Evolutionary conservation across 371 early-diverging fungal species (phyloP), one percentile per base, ranked within the genome.

Genomic region (Mucor saturninus): DNA sequence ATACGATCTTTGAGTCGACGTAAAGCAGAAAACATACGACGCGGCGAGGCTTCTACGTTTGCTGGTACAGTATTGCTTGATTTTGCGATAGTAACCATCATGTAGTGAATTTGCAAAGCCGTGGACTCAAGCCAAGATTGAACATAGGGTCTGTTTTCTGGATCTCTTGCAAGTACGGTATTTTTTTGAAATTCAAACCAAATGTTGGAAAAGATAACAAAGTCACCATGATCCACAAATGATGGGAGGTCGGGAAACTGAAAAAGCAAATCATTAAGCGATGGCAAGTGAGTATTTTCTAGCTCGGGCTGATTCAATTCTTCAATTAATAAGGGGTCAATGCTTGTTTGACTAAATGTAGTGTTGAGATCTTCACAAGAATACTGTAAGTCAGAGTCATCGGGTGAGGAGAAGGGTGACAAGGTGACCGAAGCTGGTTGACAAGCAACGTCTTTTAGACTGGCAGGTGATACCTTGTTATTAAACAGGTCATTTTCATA

Each of bases 111-210:
- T 21, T 71, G 71, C 43, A 38, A 35, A 1, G 61, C 43, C 13
- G 62, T 40, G 14, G 32, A 40, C 2, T 51, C 39, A 2, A 73
- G 59, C 70, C 72, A 73, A 5, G 51, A 7, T 10, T 40, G 53
- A 3, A 75, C 60, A 6, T 15, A 13, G 0, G 60, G 28, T 9
- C 70, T 62, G 28, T 61, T 35, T 1, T 39, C 28, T 0, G 68
- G 59, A 2, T 65, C 49, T n/a, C 62, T 60, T n/a, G 74, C 67
- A 4, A 72, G 43, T 6, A 45, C 5, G 29, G 64, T 58, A 28
- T 60, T 21, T 6, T 62, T 57, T 43, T 71, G 76, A 21, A 71
- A 64, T 0, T 68, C 52, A 10, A 65, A 35, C 80, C 80, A 79
- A 11, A 69, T 46, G 15, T 57, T 51, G 5, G 66, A 54, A 64